Conservation (phyloP, 202 grass and related monocot genomes). For the Hordeum pubiflorum region DNA sequence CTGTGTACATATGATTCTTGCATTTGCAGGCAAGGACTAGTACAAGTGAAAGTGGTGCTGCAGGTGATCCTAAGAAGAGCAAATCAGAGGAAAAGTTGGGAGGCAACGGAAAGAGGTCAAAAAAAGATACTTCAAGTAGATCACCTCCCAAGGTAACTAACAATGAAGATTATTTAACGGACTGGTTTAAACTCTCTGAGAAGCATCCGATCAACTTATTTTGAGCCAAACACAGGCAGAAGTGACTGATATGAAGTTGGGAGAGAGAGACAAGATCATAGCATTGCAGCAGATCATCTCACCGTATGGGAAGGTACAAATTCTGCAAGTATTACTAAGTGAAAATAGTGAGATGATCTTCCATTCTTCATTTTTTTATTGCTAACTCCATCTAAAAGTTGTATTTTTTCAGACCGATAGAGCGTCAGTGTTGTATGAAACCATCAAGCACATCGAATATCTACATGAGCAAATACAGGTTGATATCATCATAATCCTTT, state of each 20-base stretch:
- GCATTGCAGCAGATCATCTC: conserved; percentile 67
- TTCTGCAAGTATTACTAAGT: neutral
- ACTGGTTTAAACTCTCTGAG: neutral
- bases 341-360: neutral
- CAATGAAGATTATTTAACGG: neutral
- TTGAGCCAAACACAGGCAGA: conserved; percentile 27
- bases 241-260: conserved; percentile 44
- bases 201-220: conserved; percentile 10
- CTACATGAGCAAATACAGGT: conserved; percentile 74
- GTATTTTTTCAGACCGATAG: conserved; percentile 52
- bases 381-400: neutral
- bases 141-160: conserved; percentile 37
- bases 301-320: conserved; percentile 74
- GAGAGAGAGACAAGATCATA: conserved; percentile 68
- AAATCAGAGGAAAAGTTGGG: conserved; percentile 39
- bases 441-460: conserved; percentile 61
- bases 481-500: neutral
- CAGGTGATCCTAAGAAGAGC: conserved; percentile 36
- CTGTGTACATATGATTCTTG: conserved; percentile 15
- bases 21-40: conserved; percentile 38
- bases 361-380: neutral
- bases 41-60: conserved; percentile 31
- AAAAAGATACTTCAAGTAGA: conserved; percentile 29
- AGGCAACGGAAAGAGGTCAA: conserved; percentile 38
- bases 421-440: conserved; percentile 68